Conservation (phyloP, 345 rosid species). For the Melastoma malabathricum region DNA sequence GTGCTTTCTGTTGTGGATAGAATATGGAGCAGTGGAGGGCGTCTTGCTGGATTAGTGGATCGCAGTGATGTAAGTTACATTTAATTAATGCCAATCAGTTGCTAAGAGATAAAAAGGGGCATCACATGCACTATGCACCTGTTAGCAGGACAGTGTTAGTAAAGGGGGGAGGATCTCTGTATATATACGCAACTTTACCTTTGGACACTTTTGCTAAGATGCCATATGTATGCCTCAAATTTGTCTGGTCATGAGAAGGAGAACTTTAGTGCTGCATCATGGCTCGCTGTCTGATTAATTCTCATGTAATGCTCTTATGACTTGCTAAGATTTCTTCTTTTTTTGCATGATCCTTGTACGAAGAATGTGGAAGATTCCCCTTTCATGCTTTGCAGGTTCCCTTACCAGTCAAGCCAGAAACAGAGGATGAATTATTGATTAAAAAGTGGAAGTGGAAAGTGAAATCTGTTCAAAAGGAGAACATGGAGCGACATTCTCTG, state of each 20-base stretch:
- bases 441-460: slow-evolving; percentile 86
- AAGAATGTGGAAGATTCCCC: too few species aligned
- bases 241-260: too few species aligned
- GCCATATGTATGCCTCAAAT: too few species aligned
- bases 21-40: slow-evolving; percentile 90
- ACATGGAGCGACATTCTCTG: slow-evolving; percentile 82
- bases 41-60: slow-evolving; percentile 68
- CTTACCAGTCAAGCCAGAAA: slow-evolving; percentile 56
- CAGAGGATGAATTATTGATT: slow-evolving; percentile 54
- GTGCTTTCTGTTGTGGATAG: slow-evolving; percentile 72
- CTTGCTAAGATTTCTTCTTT: background rate
- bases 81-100: background rate
- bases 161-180: too few species aligned
- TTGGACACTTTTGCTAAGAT: too few species aligned
- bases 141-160: too few species aligned
- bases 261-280: too few species aligned
- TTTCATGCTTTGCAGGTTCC: slow-evolving; percentile 40
- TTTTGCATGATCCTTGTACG: slow-evolving; percentile 1
- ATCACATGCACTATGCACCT: too few species aligned
- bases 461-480: slow-evolving; percentile 50
- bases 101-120: background rate
- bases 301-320: slow-evolving; percentile 4
- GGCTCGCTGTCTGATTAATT: too few species aligned
- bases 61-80: slow-evolving; percentile 62
- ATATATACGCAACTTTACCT: too few species aligned